Conservation (phyloP, 1,284 basidiomycete species). For the Moesziomyces aphidis region DNA sequence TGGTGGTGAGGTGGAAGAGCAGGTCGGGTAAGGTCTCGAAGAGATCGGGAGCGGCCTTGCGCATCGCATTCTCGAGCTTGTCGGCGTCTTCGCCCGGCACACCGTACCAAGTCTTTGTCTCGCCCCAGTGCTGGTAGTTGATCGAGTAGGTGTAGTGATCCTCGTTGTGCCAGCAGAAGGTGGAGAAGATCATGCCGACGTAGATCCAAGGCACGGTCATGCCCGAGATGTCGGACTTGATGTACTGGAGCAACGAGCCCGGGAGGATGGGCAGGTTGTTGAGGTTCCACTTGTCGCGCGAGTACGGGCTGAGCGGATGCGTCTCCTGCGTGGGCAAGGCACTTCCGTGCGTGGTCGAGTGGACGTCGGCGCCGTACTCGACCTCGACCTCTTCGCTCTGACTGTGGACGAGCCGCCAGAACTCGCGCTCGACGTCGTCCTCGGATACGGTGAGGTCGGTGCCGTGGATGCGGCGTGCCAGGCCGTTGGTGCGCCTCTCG, state of each 20-base stretch:
- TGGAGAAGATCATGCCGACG: conserved; percentile 98
- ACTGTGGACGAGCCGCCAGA: conserved; percentile 94
- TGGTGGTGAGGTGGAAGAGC: conserved; percentile 95
- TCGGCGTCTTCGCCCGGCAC: conserved; percentile 93
- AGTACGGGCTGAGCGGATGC: conserved; percentile 85
- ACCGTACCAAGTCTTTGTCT: conserved; percentile 99
- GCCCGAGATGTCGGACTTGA: conserved; percentile 98
- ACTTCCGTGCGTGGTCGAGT: conserved; percentile 96
- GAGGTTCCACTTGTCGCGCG: conserved; percentile 95
- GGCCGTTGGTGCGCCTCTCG: conserved; percentile 35
- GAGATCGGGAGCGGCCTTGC: conserved; percentile 94
- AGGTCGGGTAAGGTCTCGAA: conserved; percentile 97
- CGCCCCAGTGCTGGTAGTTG: conserved; percentile 91
- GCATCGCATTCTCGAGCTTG: conserved; percentile 96
- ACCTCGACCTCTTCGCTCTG: conserved; percentile 93
- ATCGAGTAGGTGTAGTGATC: conserved; percentile 92
- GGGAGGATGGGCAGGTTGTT: conserved; percentile 94
- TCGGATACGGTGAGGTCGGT: conserved; percentile 78
- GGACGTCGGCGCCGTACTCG: conserved; percentile 98
- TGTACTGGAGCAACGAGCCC: conserved; percentile 86
- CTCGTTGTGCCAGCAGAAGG: conserved; percentile 99
- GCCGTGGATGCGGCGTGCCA: conserved; percentile 47
- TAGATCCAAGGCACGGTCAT: conserved; percentile 99
- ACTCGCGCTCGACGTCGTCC: conserved; percentile 91
- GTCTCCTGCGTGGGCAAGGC: conserved; percentile 95